Evolutionary conservation across 2,329 filamentous ascomycete genomes (phyloP), one percentile per base, ranked within the genome.

Genomic region (Pezicula neosporulosa): DNA sequence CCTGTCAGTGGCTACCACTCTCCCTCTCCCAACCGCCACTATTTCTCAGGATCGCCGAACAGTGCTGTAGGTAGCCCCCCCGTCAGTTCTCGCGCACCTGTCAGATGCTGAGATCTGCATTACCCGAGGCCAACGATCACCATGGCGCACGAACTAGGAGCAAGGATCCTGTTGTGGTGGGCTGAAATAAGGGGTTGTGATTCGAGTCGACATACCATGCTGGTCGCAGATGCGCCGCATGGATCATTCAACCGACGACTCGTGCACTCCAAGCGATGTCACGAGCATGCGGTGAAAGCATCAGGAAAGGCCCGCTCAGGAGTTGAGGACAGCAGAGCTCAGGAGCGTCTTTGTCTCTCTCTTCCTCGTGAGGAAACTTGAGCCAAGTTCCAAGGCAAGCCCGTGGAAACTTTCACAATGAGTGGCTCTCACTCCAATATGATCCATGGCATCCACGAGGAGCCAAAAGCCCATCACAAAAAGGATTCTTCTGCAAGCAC

Each of bases 61-160:
- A 39, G 37, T 16, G 15, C 37, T 16, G 15, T 33, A 24, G 24
- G 24, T 13, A 33, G 30, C 30, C 9, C 28, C 28, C 30, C 30
- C 30, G 37, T 21, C 15, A 15, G 37, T 39, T 39, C 37, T 39
- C 19, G 27, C 27, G 28, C 54, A 58, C 57, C 52, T 62, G 59
- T 60, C 60, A 63, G 53, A 55, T 51, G 48, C 53, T 44, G 49
- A 60, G 62, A 64, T 64, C 62, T 63, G 51, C 61, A 58, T 57
- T 62, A 60, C 58, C 61, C 60, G 60, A 63, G 56, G 53, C 48
- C 59, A 53, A 55, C 55, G 63, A 63, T 63, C 56, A 58, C 33
- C 62, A 59, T 60, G 62, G 62, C 62, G 62, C 52, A 30, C 42
- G 27, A 60, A 60, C 62, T 63, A 59, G 42, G 18, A 42, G 30